phyloP scores from a whole-genome alignment of 371 early-diverging fungal genomes.

The Nematocida ausubeli region DNA sequence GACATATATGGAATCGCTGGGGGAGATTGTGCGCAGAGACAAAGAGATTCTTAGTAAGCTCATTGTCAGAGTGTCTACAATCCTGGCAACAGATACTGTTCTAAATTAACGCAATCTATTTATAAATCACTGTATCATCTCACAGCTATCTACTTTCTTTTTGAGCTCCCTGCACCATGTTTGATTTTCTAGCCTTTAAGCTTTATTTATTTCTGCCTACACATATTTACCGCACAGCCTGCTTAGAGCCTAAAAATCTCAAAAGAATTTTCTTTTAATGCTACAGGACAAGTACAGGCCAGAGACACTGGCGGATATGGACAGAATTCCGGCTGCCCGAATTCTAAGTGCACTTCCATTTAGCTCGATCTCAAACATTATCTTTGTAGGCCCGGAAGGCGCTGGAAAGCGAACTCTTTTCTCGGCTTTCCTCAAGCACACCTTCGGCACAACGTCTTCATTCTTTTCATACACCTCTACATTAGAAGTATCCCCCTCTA shows the following conservation, averaged over 20 bases:
- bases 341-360: slow-evolving; percentile 74
- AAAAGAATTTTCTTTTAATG: slow-evolving; percentile 44
- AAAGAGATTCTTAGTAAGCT: slow-evolving; percentile 41
- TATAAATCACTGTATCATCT: slow-evolving; percentile 7
- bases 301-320: slow-evolving; percentile 75
- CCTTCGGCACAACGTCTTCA: slow-evolving; percentile 56
- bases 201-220: background rate
- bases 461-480: slow-evolving; percentile 78
- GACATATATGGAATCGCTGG: slow-evolving; percentile 21
- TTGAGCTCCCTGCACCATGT: background rate
- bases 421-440: slow-evolving; percentile 71
- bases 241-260: too few relatives aligned
- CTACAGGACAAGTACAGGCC: slow-evolving; percentile 82
- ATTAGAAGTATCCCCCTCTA: slow-evolving; percentile 75
- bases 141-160: background rate
- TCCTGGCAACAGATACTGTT: slow-evolving; percentile 27
- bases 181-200: background rate
- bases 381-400: slow-evolving; percentile 90
- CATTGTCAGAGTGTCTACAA: slow-evolving; percentile 31
- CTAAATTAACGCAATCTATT: background rate
- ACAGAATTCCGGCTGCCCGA: slow-evolving; percentile 73
- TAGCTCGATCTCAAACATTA: slow-evolving; percentile 75
- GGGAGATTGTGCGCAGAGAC: slow-evolving; percentile 40
- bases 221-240: background rate
- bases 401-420: slow-evolving; percentile 93